These are phyloP conservation scores for Musa schizocarpa DNA, from an alignment of 176 grass and related monocot genomes.

Conservation along the genomic window DNA sequence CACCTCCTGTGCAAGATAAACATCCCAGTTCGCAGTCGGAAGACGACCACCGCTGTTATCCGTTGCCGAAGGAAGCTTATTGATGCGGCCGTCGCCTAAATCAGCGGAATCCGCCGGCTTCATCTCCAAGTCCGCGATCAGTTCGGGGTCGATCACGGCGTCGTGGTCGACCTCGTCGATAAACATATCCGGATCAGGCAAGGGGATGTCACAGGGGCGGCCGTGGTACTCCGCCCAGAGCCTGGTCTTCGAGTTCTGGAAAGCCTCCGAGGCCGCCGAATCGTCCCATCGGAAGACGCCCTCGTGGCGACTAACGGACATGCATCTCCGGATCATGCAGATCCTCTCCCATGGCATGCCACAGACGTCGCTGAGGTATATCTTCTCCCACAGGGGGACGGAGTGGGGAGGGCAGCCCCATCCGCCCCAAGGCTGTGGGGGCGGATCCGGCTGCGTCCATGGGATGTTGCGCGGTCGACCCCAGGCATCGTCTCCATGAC, in stretches of 20 bases:
- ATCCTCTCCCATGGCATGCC: background rate
- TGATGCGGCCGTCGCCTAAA: background rate
- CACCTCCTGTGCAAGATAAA: background rate
- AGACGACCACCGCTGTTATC: background rate
- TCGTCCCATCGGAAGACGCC: background rate
- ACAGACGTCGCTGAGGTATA: background rate
- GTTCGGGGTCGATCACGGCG: background rate
- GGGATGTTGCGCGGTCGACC: background rate
- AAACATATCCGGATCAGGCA: background rate
- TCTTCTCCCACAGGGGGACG: background rate
- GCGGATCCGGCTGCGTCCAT: background rate
- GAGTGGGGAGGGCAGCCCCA: background rate
- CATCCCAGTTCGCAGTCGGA: background rate
- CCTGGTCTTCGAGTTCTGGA: background rate
- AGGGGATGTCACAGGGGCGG: background rate
- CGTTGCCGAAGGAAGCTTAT: too few relatives aligned
- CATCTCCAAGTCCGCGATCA: constrained; percentile 2
- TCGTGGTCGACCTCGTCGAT: constrained; percentile 13
- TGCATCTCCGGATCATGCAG: background rate
- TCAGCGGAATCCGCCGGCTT: background rate
- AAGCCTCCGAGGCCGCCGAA: background rate
- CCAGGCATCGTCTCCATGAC: background rate
- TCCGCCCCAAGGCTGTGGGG: background rate
- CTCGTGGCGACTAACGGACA: background rate
- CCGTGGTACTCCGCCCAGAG: background rate